A percentile compares a stretch with the other conserved stretches of the same genome.
phyloP scores from a whole-genome alignment of 768 basidiomycete genomes.

The Sarcodon aspratus region DNA sequence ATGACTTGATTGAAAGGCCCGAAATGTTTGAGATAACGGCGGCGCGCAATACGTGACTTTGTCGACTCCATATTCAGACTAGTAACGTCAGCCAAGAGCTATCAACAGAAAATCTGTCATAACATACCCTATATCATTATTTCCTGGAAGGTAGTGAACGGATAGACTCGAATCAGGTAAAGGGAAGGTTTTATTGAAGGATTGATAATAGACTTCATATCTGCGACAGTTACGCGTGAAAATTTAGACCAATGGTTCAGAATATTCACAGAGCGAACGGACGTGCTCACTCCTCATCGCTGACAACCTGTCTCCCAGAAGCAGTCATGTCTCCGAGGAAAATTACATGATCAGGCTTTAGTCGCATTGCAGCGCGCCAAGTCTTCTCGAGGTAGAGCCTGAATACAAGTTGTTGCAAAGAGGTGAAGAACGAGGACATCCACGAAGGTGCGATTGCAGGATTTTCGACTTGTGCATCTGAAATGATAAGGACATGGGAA shows the following conservation, averaged over 20 bases:
- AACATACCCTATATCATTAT: slow-evolving; percentile 73
- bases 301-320: slow-evolving; percentile 56
- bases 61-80: slow-evolving; percentile 11
- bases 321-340: slow-evolving; percentile 95
- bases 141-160: slow-evolving; percentile 73
- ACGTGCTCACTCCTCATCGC: slow-evolving; percentile 49
- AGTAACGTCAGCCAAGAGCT: not conserved
- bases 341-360: slow-evolving; percentile 60
- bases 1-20: slow-evolving; percentile 58
- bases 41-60: slow-evolving; percentile 28
- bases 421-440: slow-evolving; percentile 40
- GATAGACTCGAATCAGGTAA: slow-evolving; percentile 25
- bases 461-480: slow-evolving; percentile 84
- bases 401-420: slow-evolving; percentile 51
- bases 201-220: slow-evolving; percentile 56
- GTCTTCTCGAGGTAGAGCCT: slow-evolving; percentile 79
- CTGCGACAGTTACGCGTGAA: slow-evolving; percentile 29
- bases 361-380: slow-evolving; percentile 57
- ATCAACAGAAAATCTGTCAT: not conserved
- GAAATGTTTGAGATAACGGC: slow-evolving; percentile 48
- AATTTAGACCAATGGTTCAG: slow-evolving; percentile 1
- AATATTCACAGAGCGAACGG: not conserved
- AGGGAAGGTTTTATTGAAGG: slow-evolving; percentile 66
- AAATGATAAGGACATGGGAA: slow-evolving; percentile 61
- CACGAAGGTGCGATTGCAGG: slow-evolving; percentile 57